Evolutionary conservation across 768 basidiomycete genomes (phyloP).

Genomic region (Leccinum obscurum): DNA sequence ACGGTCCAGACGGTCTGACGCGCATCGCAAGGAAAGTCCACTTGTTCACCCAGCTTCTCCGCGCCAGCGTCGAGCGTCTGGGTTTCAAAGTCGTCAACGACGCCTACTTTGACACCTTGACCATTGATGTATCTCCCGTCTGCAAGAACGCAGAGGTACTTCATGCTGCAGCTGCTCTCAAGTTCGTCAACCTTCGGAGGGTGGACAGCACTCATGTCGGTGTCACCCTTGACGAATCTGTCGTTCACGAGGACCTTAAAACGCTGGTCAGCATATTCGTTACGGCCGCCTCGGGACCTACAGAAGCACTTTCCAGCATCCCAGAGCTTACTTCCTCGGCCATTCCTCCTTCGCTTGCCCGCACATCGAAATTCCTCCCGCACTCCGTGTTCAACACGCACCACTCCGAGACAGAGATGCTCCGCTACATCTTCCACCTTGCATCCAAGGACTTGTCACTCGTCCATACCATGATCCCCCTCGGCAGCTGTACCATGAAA

Average conservation of each 20-base stretch:
- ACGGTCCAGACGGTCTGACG: slow-evolving; percentile 83
- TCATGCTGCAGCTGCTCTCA: slow-evolving; percentile 63
- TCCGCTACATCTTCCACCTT: slow-evolving; percentile 93
- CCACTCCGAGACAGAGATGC: slow-evolving; percentile 98
- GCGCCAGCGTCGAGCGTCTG: slow-evolving; percentile 59
- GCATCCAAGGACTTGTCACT: slow-evolving; percentile 94
- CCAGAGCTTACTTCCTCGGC: slow-evolving; percentile 40
- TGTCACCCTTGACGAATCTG: slow-evolving; percentile 91
- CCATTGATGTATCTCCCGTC: slow-evolving; percentile 67
- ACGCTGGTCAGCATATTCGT: slow-evolving; percentile 82
- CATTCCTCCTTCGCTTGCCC: slow-evolving; percentile 57
- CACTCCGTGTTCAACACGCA: slow-evolving; percentile 96
- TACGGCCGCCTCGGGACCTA: slow-evolving; percentile 52
- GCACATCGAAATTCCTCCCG: slow-evolving; percentile 69
- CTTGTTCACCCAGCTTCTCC: slow-evolving; percentile 77
- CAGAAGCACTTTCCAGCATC: slow-evolving; percentile 48
- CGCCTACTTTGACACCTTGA: slow-evolving; percentile 91
- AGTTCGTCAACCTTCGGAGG: slow-evolving; percentile 80
- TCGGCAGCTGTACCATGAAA: slow-evolving; percentile 98
- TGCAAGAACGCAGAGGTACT: slow-evolving; percentile 56
- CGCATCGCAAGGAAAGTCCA: slow-evolving; percentile 93
- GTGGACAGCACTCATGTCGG: slow-evolving; percentile 79
- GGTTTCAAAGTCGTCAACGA: slow-evolving; percentile 74
- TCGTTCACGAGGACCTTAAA: slow-evolving; percentile 71
- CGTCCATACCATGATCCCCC: slow-evolving; percentile 93